A percentile compares a stretch with the other conserved stretches of the same genome.
phyloP scores from a whole-genome alignment of 148 eudicot genomes.

The Heliamphora exappendiculata region DNA sequence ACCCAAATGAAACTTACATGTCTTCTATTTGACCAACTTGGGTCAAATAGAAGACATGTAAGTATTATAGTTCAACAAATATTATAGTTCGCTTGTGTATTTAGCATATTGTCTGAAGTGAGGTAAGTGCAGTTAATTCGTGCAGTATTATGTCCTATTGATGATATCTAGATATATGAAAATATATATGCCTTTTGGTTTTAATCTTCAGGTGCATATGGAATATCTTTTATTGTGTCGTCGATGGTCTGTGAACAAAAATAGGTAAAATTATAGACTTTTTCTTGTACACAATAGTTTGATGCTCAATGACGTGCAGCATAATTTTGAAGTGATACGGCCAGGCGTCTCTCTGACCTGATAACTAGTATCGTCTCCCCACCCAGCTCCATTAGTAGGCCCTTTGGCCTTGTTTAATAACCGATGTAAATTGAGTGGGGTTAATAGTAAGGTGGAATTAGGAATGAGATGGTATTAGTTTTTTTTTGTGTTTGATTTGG shows the following conservation, averaged over 20 bases:
- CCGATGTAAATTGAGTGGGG: too few relatives aligned
- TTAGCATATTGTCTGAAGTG: neutral
- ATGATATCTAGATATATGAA: neutral
- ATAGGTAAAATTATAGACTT: neutral
- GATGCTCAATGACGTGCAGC: neutral
- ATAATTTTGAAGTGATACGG: too few relatives aligned
- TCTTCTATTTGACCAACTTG: neutral
- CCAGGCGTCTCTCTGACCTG: too few relatives aligned
- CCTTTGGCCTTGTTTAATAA: too few relatives aligned
- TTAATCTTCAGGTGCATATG: neutral
- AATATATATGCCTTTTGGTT: neutral
- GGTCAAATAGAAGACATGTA: too few relatives aligned
- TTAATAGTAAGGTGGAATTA: too few relatives aligned
- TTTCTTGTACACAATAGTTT: neutral
- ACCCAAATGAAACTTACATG: neutral
- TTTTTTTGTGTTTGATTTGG: too few relatives aligned
- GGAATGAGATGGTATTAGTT: too few relatives aligned
- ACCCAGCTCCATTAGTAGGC: too few relatives aligned
- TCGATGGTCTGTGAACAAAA: neutral
- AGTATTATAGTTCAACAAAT: neutral
- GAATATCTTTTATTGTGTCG: neutral
- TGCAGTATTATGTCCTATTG: neutral
- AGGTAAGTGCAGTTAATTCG: neutral
- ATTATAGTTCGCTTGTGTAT: neutral
- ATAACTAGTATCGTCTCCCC: too few relatives aligned